A percentile compares a stretch with the other conserved stretches of the same genome.
Evolutionary conservation across 1,284 basidiomycete species (phyloP).

Genomic region (Coniferiporia weirii): DNA sequence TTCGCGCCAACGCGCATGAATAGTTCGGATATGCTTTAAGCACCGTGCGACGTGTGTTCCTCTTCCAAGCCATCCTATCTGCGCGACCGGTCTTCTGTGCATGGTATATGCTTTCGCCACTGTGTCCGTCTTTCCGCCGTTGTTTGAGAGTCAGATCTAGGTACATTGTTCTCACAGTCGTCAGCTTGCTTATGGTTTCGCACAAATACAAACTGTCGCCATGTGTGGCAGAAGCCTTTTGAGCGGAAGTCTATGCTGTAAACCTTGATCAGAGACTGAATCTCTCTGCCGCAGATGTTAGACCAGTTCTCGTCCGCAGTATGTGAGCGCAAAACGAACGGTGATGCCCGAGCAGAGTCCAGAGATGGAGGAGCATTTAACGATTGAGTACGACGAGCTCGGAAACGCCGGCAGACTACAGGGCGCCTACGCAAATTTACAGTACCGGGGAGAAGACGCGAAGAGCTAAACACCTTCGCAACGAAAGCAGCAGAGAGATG

Average conservation of each 20-base stretch:
- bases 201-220: neutral
- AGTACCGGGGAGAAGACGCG: too few relatives aligned
- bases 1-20: neutral
- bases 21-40: constrained; percentile 14
- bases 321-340: too few relatives aligned
- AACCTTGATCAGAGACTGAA: neutral
- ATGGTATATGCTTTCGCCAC: neutral
- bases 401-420: too few relatives aligned
- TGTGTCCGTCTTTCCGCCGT: neutral
- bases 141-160: neutral
- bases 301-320: too few relatives aligned
- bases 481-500: too few relatives aligned
- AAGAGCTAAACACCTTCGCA: too few relatives aligned
- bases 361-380: too few relatives aligned
- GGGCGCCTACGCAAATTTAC: too few relatives aligned
- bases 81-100: neutral
- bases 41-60: neutral
- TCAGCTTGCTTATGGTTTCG: neutral
- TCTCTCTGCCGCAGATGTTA: too few relatives aligned
- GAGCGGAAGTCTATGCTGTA: neutral
- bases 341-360: too few relatives aligned
- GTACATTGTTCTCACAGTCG: neutral
- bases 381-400: too few relatives aligned
- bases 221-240: too few relatives aligned
- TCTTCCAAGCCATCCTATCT: neutral